Evolutionary conservation across 2,329 filamentous ascomycete species (phyloP), one percentile per base, ranked within the genome.

Genomic region (Penicillium expansum): DNA sequence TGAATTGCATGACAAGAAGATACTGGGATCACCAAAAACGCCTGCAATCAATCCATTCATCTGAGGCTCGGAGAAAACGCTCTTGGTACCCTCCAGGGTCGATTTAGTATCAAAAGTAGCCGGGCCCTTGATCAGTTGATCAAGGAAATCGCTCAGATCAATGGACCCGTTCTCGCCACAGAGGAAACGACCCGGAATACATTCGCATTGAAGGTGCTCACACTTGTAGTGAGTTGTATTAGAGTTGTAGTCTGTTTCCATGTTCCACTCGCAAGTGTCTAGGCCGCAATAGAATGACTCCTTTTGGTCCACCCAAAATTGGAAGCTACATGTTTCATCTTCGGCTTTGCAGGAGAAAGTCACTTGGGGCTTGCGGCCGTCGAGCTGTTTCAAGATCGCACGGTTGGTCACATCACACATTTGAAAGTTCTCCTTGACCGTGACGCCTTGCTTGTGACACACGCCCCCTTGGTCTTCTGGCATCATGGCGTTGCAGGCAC

Each of bases 211-310:
- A 67, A 97, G 88, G 60, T 91, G 86, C 42, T 93, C 83, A 76
- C 94, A 99, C 63, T 85, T 83, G 77, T 97, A 97, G 49, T 82
- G 83, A 2, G 93, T 97, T 54, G 83, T 86, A 76, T 99, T 99
- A 67, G 85, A 83, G 51, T 83, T 79, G 33, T 87, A 83, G 53
- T 85, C 82, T 58, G 87, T 87, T 56, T 89, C 83, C 71, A 88
- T 85, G 49, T 77, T 82, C 67, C 90, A 94, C 16, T 84, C 76
- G 78, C 94, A 99, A 16, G 87, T 88, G 68, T 91, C 86, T 57
- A 99, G 80, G 61, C 89, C 87, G 77, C 95, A 99, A 76, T 96
- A 99, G 80, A 99, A 99, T 1, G 94, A 97, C 76, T 99, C 94
- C 61, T 84, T 82, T 65, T 93, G 85, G 66, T 95, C 92, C 47